phyloP scores from a whole-genome alignment of 495 filamentous ascomycete species.

The Lophiotrema nucula region DNA sequence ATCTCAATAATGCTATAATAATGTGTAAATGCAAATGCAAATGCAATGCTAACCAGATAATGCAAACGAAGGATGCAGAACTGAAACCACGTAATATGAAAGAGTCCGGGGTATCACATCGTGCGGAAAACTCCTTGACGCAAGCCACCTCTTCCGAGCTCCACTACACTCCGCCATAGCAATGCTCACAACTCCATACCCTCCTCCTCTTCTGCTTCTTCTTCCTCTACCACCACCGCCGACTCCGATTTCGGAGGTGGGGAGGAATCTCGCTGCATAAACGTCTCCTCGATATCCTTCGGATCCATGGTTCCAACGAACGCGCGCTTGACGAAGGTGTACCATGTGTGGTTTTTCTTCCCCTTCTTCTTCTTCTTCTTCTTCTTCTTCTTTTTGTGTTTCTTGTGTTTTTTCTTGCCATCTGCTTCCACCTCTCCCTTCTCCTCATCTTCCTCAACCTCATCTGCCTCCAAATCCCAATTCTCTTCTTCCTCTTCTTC shows the following conservation, averaged over 20 bases:
- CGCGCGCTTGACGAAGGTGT: slow-evolving; percentile 71
- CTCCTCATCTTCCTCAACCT: slow-evolving; percentile 20
- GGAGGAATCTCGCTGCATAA: slow-evolving; percentile 17
- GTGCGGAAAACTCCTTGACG: not conserved
- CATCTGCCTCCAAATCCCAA: slow-evolving; percentile 18
- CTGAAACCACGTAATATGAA: not conserved
- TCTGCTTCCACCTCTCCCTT: slow-evolving; percentile 34
- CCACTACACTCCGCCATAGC: no score
- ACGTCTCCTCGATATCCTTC: slow-evolving; percentile 51
- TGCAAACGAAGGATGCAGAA: not conserved
- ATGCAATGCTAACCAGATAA: not conserved
- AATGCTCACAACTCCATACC: slow-evolving; percentile 20
- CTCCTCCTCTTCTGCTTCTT: not conserved
- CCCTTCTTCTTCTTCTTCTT: slow-evolving; percentile 47
- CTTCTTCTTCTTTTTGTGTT: slow-evolving; percentile 45
- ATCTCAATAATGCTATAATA: not conserved
- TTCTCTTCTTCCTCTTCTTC: slow-evolving; percentile 28
- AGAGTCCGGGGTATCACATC: not conserved
- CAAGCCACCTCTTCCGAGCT: no score
- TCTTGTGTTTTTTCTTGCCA: slow-evolving; percentile 48
- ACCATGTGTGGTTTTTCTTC: slow-evolving; percentile 61
- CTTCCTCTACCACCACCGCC: not conserved
- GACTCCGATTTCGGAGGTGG: not conserved
- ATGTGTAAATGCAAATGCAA: not conserved
- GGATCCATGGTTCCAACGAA: slow-evolving; percentile 71